Evolutionary conservation across 345 rosid genomes (phyloP), one percentile per base, ranked within the genome.

Genomic region (Acer saccharum): DNA sequence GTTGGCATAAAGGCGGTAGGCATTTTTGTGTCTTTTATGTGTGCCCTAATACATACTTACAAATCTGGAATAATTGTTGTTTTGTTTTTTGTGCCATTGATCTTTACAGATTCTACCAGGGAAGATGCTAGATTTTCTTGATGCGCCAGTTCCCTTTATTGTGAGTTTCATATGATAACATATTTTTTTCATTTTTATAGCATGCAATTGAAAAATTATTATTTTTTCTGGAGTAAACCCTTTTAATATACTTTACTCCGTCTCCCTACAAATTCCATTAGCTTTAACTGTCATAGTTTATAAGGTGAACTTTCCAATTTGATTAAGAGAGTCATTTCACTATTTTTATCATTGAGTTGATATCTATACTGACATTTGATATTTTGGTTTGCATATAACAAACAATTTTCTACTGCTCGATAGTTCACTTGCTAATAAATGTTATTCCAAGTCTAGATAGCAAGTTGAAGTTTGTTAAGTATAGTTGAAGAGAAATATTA

Each of bases 61-160:
- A 27, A 66, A 65, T 65, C 9, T 66, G 72, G 9, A 50, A 66
- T 64, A 64, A 48, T 14, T 20, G 54, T 1, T 41, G 41, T 46
- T 71, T 29, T 57, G n/a, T 68, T 52, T 62, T 68, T 52, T 62
- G 18, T 43, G 18, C 69, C 43, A 35, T 52, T 74, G 52, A 13
- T 79, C 69, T 74, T 77, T 70, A 32, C 93, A 96, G 99, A 85
- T 96, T 83, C 84, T 96, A 57, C 99, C 99, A 0, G 85, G 79
- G 71, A 90, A 82, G 87, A 93, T 96, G 98, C 79, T 90, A 77
- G 99, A 96, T 86, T 96, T 96, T 88, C 99, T 96, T 65, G 99
- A 96, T 72, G 98, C 99, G 2, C 99, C 99, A 5, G 99, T 96
- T 88, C 99, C 99, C 11, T 96, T 90, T 84, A 84, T 96, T 66